Conservation (phyloP, 1,139 yeast species). For the Suhomyces anneliseae region DNA sequence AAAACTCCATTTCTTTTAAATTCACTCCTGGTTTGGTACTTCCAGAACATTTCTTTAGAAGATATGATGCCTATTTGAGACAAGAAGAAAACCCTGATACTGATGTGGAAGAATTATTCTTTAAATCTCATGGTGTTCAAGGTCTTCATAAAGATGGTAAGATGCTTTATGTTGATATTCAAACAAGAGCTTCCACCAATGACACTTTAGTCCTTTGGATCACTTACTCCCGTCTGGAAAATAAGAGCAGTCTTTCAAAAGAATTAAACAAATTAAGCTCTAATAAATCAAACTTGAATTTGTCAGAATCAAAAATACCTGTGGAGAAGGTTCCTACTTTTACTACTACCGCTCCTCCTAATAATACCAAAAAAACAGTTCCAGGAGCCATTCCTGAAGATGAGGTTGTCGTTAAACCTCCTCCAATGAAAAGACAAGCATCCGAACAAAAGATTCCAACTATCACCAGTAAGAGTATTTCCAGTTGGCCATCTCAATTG, state of each 20-base stretch:
- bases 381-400: background rate
- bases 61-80: constrained; percentile 38
- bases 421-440: background rate
- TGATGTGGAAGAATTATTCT: constrained; percentile 39
- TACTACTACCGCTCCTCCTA: background rate
- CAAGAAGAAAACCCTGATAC: constrained; percentile 13
- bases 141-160: constrained; percentile 75
- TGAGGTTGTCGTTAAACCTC: background rate
- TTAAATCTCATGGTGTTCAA: constrained; percentile 63
- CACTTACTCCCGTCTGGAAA: constrained; percentile 65
- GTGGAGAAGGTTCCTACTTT: background rate
- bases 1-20: constrained; percentile 36
- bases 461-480: background rate
- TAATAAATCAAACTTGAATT: constrained; percentile 21
- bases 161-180: constrained; percentile 67
- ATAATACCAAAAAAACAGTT: background rate
- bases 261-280: constrained; percentile 28
- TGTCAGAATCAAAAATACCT: constrained; percentile 4
- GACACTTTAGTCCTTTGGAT: constrained; percentile 76
- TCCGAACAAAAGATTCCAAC: constrained; percentile 2
- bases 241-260: constrained; percentile 22
- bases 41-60: constrained; percentile 88
- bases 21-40: constrained; percentile 60
- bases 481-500: constrained; percentile 57
- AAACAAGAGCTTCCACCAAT: constrained; percentile 65